Evolutionary conservation across 257 asterid genomes (phyloP).

Genomic region (Anisodus tanguticus): DNA sequence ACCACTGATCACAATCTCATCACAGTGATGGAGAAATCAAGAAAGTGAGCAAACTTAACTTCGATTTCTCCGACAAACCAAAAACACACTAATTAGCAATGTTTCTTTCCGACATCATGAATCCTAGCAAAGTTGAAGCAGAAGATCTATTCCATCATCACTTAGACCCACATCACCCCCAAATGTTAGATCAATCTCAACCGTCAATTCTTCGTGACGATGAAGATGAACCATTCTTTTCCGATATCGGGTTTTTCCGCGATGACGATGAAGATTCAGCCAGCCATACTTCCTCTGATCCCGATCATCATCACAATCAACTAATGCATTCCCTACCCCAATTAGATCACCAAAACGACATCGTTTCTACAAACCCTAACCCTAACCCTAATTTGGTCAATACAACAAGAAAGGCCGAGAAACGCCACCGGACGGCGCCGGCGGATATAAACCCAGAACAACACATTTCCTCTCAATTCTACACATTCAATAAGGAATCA

Average conservation of each 20-base stretch:
- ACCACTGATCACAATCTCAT: background rate
- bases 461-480: conserved; percentile 90
- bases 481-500: conserved; percentile 84
- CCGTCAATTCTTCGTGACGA: conserved; percentile 57
- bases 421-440: conserved; percentile 25
- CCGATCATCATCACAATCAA: conserved; percentile 47
- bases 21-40: conserved; percentile 7
- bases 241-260: conserved; percentile 72
- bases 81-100: background rate
- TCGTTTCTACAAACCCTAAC: conserved; percentile 66
- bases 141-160: conserved; percentile 61
- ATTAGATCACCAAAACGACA: conserved; percentile 35
- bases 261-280: conserved; percentile 81
- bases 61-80: background rate
- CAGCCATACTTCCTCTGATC: conserved; percentile 80
- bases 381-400: conserved; percentile 45
- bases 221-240: conserved; percentile 70
- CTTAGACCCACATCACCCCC: conserved; percentile 53
- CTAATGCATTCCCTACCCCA: conserved; percentile 38
- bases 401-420: conserved; percentile 11
- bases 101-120: conserved; percentile 34
- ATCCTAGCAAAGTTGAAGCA: conserved; percentile 73
- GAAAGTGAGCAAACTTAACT: conserved; percentile 13
- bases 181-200: conserved; percentile 48
- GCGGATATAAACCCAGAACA: conserved; percentile 69